Evolutionary conservation across 441 rosid genomes (phyloP).

Genomic region (Daphne laureola): DNA sequence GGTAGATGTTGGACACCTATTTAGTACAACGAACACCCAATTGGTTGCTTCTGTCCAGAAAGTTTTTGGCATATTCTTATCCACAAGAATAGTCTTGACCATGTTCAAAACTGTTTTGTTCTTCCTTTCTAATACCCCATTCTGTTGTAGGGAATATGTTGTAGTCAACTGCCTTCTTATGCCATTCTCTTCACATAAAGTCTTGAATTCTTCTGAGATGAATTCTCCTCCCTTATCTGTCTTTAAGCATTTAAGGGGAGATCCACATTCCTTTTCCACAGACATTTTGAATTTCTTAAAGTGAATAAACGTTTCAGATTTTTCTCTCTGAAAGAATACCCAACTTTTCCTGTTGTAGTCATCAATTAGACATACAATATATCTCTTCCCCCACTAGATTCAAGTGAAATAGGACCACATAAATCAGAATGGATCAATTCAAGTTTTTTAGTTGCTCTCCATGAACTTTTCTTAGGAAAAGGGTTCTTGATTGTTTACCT

Average conservation of each 20-base stretch:
- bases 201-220: background rate
- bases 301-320: too few species aligned
- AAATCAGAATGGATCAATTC: background rate
- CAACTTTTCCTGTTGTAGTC: background rate
- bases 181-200: background rate
- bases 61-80: background rate
- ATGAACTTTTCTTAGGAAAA: background rate
- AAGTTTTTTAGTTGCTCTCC: slow-evolving; percentile 1
- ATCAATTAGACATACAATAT: slow-evolving; percentile 1
- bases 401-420: slow-evolving; percentile 5
- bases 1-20: background rate
- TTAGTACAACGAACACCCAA: background rate
- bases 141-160: background rate
- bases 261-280: background rate
- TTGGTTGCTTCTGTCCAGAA: background rate
- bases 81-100: background rate
- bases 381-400: background rate
- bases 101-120: background rate
- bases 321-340: background rate
- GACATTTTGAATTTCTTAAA: background rate
- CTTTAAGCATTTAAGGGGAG: background rate
- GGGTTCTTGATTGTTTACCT: background rate
- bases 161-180: slow-evolving; percentile 1
- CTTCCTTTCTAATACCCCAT: background rate
- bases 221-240: slow-evolving; percentile 1